Base-by-base conservation (phyloP, 2,329 filamentous ascomycete genomes). In the Talaromyces sp. region DNA sequence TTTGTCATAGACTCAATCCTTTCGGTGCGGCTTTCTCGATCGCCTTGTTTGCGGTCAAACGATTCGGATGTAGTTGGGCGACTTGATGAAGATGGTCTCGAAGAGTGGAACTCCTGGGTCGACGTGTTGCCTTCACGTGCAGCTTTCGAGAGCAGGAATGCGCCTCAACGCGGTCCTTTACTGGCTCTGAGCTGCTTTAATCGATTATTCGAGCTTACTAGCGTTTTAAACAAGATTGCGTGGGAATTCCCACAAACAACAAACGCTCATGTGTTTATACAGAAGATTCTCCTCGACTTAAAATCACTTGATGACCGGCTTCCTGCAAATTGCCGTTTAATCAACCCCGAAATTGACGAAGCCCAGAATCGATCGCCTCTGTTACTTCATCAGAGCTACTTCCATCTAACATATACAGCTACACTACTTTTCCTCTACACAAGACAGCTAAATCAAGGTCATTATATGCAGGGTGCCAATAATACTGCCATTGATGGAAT, bases 81-180 rank as follows among this genome's bases (percentile, higher is more conserved):
- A 2, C 78, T 90, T 2, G 81, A 86, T 31, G 88, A 90, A 73
- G 87, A 90, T 69, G 88, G 88, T 1, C 77, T 89, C 22, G 90
- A 92, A 71, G 89, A 92, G 76, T 92, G 89, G 89, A 87, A 90
- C 68, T 86, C 88, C 1, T 92, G 90, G 90, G 81, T 82, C 19
- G 85, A 87, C 31, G 74, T 78, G 13, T 64, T 78, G 75, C 77
- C 68, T 76, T 78, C 47, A 72, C 75, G 24, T 67, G 78, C 67
- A 67, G 72, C 64, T 69, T 71, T 27, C 64, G 68, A 57, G 70
- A 72, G 39, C 24, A 70, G 70, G 3, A 68, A 70, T 31, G 69
- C 73, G 7, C 76, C 77, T 63, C 73, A 73, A 41, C 74, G 75
- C 19, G 75, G 78, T 11, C 79, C 78, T 3, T 75, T 82, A 13